Base-by-base conservation (phyloP, 331 rosid genomes). In the Arachis monticola region DNA sequence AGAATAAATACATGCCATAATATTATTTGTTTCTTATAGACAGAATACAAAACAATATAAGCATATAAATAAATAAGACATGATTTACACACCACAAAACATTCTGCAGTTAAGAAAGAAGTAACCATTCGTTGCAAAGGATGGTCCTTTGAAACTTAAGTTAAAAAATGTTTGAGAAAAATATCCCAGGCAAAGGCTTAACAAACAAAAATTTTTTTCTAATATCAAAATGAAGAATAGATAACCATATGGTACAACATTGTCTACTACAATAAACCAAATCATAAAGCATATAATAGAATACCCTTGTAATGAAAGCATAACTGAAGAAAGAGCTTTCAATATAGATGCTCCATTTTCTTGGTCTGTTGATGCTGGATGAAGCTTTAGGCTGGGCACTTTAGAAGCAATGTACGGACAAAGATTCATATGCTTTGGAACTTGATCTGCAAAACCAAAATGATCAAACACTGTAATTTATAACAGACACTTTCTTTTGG, bases 301-400 rank as follows among this genome's bases (percentile, higher is more conserved):
- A 72, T 84, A 92, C 98, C 98, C 87, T 82, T 90, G 98, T 77
- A 92, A 81, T 55, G 88, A 73, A 81, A 85, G 64, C 98, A 90
- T 92, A 66, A 86, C 98, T 47, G 89, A 83, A 56, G 94, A 81
- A 60, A 90, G 90, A 73, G 87, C 89, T 83, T 88, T 81, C 81
- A 92, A 72, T 66, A 83, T 69, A 79, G 87, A 85, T 41, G 81
- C 74, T 74, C 89, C 98, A 81, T 77, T 87, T 80, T 84, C 89
- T 75, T 66, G 81, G 47, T 76, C 61, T 61, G 83, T 11, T 35
- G 86, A 72, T 74, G 57, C 80, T 73, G 84, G 82, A 60, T 59
- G 47, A 70, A 83, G 85, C 71, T 72, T 90, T 56, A 92, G 71
- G 78, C 93, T 88, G 74, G 90, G 91, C 56, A 90, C 92, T 61